Conservation (phyloP, 2,329 filamentous ascomycete genomes). For the Ploettnerulaceae sp. region DNA sequence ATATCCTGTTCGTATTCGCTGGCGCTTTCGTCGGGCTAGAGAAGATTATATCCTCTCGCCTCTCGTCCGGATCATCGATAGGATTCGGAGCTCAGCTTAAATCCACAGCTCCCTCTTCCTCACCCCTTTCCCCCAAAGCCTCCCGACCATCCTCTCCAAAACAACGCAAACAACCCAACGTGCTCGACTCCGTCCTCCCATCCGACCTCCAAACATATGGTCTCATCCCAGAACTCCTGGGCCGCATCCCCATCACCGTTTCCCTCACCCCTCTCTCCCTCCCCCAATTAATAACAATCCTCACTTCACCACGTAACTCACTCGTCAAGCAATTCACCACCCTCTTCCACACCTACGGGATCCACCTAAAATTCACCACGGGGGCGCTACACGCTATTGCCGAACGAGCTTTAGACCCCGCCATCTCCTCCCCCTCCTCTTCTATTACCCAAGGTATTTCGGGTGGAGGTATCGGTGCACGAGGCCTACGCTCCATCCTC, state of each 20-base stretch:
- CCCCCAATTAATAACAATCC: constrained; percentile 70
- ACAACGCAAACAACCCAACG: constrained; percentile 2
- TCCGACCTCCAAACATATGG: constrained; percentile 78
- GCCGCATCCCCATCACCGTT: constrained; percentile 87
- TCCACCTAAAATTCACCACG: constrained; percentile 77
- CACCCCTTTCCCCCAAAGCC: constrained; percentile 58
- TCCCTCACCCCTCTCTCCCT: constrained; percentile 72
- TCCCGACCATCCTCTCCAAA: constrained; percentile 49
- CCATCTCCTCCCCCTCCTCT: constrained; percentile 39
- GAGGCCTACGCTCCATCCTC: constrained; percentile 75
- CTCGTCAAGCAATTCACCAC: constrained; percentile 84
- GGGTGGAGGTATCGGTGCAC: constrained; percentile 61
- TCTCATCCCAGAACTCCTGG: constrained; percentile 92
- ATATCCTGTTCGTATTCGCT: constrained; percentile 95
- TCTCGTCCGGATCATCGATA: constrained; percentile 75
- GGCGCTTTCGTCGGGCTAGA: constrained; percentile 92
- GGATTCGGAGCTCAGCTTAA: constrained; percentile 81
- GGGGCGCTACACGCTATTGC: constrained; percentile 79
- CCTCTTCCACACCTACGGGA: constrained; percentile 70
- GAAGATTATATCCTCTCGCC: constrained; percentile 79
- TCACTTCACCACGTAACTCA: constrained; percentile 88
- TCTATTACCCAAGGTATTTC: neutral
- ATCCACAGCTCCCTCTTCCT: constrained; percentile 49
- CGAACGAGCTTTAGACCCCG: constrained; percentile 35
- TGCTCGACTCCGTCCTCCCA: constrained; percentile 57